Base-by-base conservation (phyloP, 2,329 filamentous ascomycete genomes). In the Penicillium sp. region DNA sequence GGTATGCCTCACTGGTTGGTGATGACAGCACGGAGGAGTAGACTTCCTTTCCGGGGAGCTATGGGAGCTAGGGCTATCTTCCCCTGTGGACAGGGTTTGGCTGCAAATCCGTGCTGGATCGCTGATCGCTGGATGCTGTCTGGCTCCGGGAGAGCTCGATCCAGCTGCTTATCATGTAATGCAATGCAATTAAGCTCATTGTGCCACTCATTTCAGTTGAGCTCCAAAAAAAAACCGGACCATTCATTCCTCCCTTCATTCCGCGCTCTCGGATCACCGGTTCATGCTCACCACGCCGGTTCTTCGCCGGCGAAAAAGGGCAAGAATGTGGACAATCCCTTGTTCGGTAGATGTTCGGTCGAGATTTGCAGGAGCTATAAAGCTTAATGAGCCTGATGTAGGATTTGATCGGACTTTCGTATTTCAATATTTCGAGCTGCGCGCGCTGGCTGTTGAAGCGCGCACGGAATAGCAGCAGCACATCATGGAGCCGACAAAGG, bases 1-100 rank as follows among this genome's bases (percentile, higher is more conserved):
- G 70, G 52, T 74, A 69, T 64, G 68, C 65, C 13, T 68, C 60
- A 20, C 53, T 73, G 49, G 52, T 63, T 36, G 55, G 56, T 23
- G 48, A 57, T 53, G 41, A 39, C 3, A 51, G 45, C 23, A 37
- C 45, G 32, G 49, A 52, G 29, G 55, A 52, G 26, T 61, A 34
- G 33, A 37, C 37, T 43, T 12, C 30, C 40, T 32, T 15, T 42
- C 21, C 7, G 29, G 23, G 39, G 24, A 29, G 21, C 17, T 23
- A 15, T 27, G 10, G 23, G 15, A 39, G 15, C 27, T 49, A 37
- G 23, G 33, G 44, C 21, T 39, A 37, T 42, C 39, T 42, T 42
- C 17, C 39, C 24, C 39, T 29, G 6, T 17, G 23, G 24, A 17
- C 23, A 20, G 39, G 26, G 39, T 1, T 18, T 29, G 39, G 39